These are phyloP conservation scores for Rubroshorea leprosula DNA, from an alignment of 345 rosid genomes.

Conservation along the genomic window DNA sequence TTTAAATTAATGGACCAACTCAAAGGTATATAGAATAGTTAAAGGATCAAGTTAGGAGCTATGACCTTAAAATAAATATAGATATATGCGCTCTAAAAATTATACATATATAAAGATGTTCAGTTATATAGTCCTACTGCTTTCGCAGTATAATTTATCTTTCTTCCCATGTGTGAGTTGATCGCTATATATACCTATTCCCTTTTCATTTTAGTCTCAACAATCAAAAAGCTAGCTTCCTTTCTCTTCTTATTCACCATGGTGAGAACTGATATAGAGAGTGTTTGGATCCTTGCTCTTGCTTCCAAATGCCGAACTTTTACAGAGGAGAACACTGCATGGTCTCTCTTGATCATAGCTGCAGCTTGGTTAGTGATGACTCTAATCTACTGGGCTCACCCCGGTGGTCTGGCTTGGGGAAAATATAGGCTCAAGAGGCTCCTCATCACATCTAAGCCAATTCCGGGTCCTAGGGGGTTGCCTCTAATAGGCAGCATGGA, in stretches of 20 bases:
- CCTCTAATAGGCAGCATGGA: slow-evolving; percentile 64
- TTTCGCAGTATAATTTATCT: too few relatives aligned
- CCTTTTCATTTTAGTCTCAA: too few relatives aligned
- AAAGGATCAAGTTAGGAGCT: too few relatives aligned
- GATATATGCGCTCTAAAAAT: too few relatives aligned
- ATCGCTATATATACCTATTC: too few relatives aligned
- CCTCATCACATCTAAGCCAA: slow-evolving; percentile 22
- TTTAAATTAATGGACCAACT: too few relatives aligned
- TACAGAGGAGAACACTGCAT: slow-evolving; percentile 32
- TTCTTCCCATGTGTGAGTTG: too few relatives aligned
- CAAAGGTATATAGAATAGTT: too few relatives aligned
- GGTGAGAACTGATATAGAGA: slow-evolving; percentile 40
- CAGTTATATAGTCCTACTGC: too few relatives aligned
- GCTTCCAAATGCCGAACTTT: slow-evolving; percentile 50
- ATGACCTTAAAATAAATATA: too few relatives aligned
- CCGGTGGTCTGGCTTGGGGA: slow-evolving; percentile 84
- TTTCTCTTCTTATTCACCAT: slow-evolving; percentile 14
- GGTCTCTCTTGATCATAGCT: slow-evolving; percentile 33
- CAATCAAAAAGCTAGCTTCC: slow-evolving; percentile 27
- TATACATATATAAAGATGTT: too few relatives aligned
- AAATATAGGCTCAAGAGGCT: slow-evolving; percentile 25
- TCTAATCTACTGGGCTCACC: slow-evolving; percentile 49
- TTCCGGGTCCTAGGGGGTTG: slow-evolving; percentile 71
- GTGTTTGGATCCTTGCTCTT: slow-evolving; percentile 44
- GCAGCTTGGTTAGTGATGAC: slow-evolving; percentile 30